Percentiles rank a stretch among this genome's conserved stretches.
These are phyloP conservation scores for Coprinopsis cinerea DNA, from an alignment of 768 basidiomycete species.

Conservation along the genomic window DNA sequence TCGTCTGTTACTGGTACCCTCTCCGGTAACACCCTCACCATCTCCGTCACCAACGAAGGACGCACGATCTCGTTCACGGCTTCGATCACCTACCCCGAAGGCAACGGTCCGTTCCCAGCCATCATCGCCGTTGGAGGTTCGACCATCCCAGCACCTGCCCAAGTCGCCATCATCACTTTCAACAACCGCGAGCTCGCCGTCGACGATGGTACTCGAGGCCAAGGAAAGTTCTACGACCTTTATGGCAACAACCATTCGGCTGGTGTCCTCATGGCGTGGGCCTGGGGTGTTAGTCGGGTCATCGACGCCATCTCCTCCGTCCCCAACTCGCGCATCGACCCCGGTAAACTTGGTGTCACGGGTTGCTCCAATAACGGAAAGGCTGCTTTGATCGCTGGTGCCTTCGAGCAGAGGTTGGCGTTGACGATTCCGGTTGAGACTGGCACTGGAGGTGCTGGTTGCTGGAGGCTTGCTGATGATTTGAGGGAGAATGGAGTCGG, in stretches of 20 bases:
- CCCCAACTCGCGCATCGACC: conserved; percentile 32
- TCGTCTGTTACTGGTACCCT: conserved; percentile 36
- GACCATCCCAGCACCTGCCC: conserved; percentile 29
- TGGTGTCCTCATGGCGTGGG: conserved; percentile 48
- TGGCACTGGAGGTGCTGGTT: conserved; percentile 48
- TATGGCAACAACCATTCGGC: conserved; percentile 41
- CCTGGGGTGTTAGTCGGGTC: conserved; percentile 51
- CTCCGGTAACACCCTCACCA: conserved; percentile 34
- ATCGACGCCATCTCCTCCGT: conserved; percentile 48
- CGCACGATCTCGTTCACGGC: conserved; percentile 41
- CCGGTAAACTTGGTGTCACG: conserved; percentile 41
- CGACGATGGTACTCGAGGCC: conserved; percentile 38
- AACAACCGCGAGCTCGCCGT: conserved; percentile 43
- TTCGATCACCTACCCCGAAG: conserved; percentile 30
- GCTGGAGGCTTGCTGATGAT: conserved; percentile 48
- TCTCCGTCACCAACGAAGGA: conserved; percentile 37
- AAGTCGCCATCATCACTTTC: conserved; percentile 39
- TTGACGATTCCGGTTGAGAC: conserved; percentile 55
- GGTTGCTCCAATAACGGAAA: conserved; percentile 53
- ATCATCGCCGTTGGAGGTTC: conserved; percentile 43
- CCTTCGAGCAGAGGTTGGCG: conserved; percentile 47
- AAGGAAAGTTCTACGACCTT: conserved; percentile 48
- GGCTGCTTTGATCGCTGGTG: conserved; percentile 51
- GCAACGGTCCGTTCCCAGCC: conserved; percentile 39
- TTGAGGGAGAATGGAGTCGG: conserved; percentile 32